Evolutionary conservation across 768 basidiomycete genomes (phyloP).

Genomic region (Leucosporidium yakuticum): DNA sequence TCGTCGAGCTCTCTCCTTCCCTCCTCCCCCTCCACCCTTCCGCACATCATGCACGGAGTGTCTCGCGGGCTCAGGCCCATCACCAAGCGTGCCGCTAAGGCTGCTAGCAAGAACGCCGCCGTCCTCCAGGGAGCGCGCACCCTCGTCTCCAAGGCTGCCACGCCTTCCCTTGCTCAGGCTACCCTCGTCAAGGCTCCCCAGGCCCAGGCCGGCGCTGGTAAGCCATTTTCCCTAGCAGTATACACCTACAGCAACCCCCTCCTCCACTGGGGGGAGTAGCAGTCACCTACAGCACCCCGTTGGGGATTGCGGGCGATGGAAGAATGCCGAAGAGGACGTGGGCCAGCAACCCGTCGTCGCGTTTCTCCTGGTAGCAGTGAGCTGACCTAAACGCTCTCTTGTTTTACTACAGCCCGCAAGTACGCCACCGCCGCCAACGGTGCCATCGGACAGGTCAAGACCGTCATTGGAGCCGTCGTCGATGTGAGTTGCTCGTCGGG

Average conservation of each 20-base stretch:
- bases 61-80: conserved; percentile 35
- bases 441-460: conserved; percentile 51
- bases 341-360: not conserved
- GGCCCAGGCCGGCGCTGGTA: not conserved
- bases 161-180: conserved; percentile 18
- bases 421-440: conserved; percentile 36
- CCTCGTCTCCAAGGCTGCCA: conserved; percentile 32
- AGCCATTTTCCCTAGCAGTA: conserved; percentile 9
- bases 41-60: too few relatives aligned
- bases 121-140: not conserved
- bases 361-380: too few relatives aligned
- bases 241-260: too few relatives aligned
- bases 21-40: too few relatives aligned
- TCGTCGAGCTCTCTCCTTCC: too few relatives aligned
- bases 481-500: conserved; percentile 56
- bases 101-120: too few relatives aligned
- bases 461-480: conserved; percentile 99
- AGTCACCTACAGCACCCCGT: not conserved
- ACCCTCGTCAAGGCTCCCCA: conserved; percentile 16
- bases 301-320: not conserved
- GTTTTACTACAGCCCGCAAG: conserved; percentile 26
- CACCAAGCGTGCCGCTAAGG: not conserved
- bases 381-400: not conserved
- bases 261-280: not conserved
- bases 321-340: not conserved